Base-by-base conservation (phyloP, 1,284 basidiomycete genomes). In the Boletellus sp. region DNA sequence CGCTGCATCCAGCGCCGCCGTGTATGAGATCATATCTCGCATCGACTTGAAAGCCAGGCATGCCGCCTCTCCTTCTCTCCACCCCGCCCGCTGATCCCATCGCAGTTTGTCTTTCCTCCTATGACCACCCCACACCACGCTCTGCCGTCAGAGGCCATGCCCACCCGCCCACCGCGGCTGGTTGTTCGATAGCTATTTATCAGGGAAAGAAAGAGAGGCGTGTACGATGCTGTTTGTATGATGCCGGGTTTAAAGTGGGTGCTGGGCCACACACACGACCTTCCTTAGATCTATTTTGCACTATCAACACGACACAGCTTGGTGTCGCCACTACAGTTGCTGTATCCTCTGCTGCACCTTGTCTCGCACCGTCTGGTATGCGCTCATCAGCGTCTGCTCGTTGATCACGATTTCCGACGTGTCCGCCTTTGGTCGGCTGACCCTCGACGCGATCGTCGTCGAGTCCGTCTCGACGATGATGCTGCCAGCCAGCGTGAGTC, bases 391-490 rank as follows among this genome's bases (percentile, higher is more conserved):
- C 5, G 92, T 95, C 71, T 98, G 94, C 71, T 99, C 96, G 76
- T 98, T 99, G 78, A 99, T 96, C 53, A 96, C 90, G 55, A 99
- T 96, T 61, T 98, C 94, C 33, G 89, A 89, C 45, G 91, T 87
- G 68, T 99, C 96, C 16, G 94, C 87, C 59, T 84, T 85, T 39
- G 96, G 91, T 55, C 94, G 75, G 55, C 91, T 95, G 39, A 99
- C 96, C 48, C 96, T 77, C 27, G 93, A 94, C 0, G 94, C 93
- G 61, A 99, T 96, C 9, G 94, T 91, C 0, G 91, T 84, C 5
- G 93, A 79, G 69, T 99, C 96, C 1, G 94, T 99, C 69, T 99
- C 95, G 38, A 99, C 86, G 56, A 99, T 95, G 67, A 99, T 90
- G 35, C 95, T 97, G 62, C 27, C 13, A 45, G 29, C 34, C 37